Base-by-base conservation (phyloP, 352 stramenopile genomes). In the Lagenidium giganteum region DNA sequence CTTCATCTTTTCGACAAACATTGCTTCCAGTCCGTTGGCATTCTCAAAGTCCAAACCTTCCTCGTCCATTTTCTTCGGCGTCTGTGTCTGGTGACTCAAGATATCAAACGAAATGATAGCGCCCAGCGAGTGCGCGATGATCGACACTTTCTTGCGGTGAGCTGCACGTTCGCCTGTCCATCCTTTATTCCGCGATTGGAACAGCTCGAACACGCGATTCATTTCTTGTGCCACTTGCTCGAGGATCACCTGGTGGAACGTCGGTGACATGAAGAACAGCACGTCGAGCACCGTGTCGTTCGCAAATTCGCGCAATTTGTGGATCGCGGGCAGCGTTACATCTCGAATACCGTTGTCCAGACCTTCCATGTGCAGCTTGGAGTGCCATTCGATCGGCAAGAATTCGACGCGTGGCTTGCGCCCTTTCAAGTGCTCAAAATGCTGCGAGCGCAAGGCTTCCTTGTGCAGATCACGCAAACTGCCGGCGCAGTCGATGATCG, bases 51-150 rank as follows among this genome's bases (percentile, higher is more conserved):
- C 51, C 3, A 39, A 21, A 0, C 70, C 56, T 29, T 74, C 61
- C 20, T 74, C 65, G 9, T 64, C 51, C 20, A 31, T 18, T n/a
- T 54, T 45, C 20, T 58, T 39, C 11, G 51, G 27, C 30, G 57
- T 45, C 35, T 76, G 61, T 47, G 59, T 57, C 26, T 86, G 73
- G 29, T 83, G 60, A 39, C 64, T 78, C 27, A 95, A 43, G 47
- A 96, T 93, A 47, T 96, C 87, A 60, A 92, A 96, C 28, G 74
- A 80, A 23, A 96, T 94, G 41, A 96, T 88, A 28, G 78, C 85
- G 9, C 84, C 86, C 14, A 96, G 67, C 9, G 76, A 91, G 39
- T 94, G 83, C 23, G 70, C 79, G 21, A 92, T 54, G 32, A 94
- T 81, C 3, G 79, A 90, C 11, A 94, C 74, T 46, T 89, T 85